Percentiles rank a stretch among this genome's conserved stretches.
Conservation (phyloP, 768 basidiomycete genomes). For the Boletus fagicola region DNA sequence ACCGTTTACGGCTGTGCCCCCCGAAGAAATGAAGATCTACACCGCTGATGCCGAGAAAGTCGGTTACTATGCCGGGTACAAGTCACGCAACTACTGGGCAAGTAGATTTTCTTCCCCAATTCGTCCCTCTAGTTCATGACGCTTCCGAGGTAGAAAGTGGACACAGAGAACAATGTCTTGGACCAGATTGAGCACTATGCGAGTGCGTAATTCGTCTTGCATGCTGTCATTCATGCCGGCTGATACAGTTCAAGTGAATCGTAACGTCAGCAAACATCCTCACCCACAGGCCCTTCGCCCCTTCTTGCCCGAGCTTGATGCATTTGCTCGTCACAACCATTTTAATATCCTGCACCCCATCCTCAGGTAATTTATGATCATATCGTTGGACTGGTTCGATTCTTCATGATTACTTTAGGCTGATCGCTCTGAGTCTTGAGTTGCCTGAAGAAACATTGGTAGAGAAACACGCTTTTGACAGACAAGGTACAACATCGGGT, state of each 20-base stretch:
- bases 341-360: slow-evolving; percentile 47
- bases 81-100: slow-evolving; percentile 49
- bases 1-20: slow-evolving; percentile 41
- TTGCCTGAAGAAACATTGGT: slow-evolving; percentile 52
- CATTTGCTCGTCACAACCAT: slow-evolving; percentile 51
- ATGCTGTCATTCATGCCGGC: neutral
- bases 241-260: slow-evolving; percentile 39
- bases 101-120: neutral
- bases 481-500: slow-evolving; percentile 41
- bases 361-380: slow-evolving; percentile 35
- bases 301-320: slow-evolving; percentile 50
- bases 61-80: slow-evolving; percentile 51
- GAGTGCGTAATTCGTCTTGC: slow-evolving; percentile 34
- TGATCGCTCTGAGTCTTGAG: slow-evolving; percentile 50
- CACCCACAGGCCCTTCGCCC: slow-evolving; percentile 51
- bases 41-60: slow-evolving; percentile 37
- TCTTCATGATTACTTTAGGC: slow-evolving; percentile 26
- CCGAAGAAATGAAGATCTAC: slow-evolving; percentile 43
- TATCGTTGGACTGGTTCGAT: neutral
- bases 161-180: slow-evolving; percentile 45
- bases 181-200: slow-evolving; percentile 65
- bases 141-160: slow-evolving; percentile 46
- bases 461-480: slow-evolving; percentile 45
- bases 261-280: slow-evolving; percentile 40
- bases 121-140: neutral